Conservation (phyloP, 768 basidiomycete species). For the Amanita molliuscula region DNA sequence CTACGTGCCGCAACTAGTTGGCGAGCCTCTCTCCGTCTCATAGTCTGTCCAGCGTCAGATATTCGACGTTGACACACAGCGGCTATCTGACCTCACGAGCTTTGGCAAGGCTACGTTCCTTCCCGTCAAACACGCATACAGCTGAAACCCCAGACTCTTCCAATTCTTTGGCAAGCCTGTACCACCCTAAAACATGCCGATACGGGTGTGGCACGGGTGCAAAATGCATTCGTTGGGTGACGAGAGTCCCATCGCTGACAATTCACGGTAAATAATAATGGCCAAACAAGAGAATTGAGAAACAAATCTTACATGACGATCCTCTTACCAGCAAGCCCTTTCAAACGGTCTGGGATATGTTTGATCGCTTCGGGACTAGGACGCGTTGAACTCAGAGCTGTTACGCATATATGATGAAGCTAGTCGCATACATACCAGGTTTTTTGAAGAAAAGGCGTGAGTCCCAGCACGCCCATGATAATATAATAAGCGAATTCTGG, state of each 20-base stretch:
- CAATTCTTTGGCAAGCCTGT: conserved; percentile 55
- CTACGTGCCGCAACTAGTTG: conserved; percentile 40
- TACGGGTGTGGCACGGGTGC: conserved; percentile 50
- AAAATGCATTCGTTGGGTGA: conserved; percentile 78
- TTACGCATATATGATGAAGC: not conserved
- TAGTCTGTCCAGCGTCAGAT: conserved; percentile 25
- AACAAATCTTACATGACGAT: conserved; percentile 57
- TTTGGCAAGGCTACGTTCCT: conserved; percentile 57
- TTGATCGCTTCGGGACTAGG: conserved; percentile 56
- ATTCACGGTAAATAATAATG: conserved; percentile 1
- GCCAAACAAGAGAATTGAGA: conserved; percentile 3
- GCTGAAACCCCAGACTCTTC: conserved; percentile 42
- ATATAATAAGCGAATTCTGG: not conserved
- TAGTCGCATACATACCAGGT: conserved; percentile 33
- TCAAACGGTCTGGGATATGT: conserved; percentile 54
- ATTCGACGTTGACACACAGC: not conserved
- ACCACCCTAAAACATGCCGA: conserved; percentile 75
- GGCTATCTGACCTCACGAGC: conserved; percentile 48
- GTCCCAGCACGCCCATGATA: conserved; percentile 64
- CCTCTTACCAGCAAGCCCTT: conserved; percentile 50
- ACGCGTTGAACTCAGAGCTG: not conserved
- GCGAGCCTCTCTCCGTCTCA: conserved; percentile 43
- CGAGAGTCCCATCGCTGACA: conserved; percentile 71
- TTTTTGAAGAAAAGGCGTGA: conserved; percentile 61
- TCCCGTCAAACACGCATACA: conserved; percentile 78